Percentiles rank a stretch among this genome's conserved stretches.
Conservation (phyloP, 2,329 filamentous ascomycete species). For the Aspergillus jensenii region DNA sequence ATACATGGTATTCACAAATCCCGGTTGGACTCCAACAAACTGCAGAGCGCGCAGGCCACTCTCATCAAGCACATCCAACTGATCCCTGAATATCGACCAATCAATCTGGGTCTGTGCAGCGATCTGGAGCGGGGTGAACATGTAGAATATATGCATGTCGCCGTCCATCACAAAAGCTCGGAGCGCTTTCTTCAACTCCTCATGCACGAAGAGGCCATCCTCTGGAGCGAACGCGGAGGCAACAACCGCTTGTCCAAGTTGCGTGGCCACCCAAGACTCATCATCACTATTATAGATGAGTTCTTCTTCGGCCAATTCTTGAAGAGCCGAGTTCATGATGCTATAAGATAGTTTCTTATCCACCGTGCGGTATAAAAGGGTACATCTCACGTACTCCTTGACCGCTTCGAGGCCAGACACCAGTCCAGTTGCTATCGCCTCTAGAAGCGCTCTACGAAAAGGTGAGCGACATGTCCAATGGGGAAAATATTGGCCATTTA, state of each 20-base stretch:
- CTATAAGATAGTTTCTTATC: constrained; percentile 50
- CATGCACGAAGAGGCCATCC: constrained; percentile 71
- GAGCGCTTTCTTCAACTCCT: constrained; percentile 66
- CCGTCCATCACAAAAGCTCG: constrained; percentile 76
- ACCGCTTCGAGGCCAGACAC: constrained; percentile 66
- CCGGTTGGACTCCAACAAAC: constrained; percentile 68
- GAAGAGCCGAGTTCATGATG: constrained; percentile 60
- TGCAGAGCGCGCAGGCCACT: constrained; percentile 68
- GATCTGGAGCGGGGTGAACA: constrained; percentile 69
- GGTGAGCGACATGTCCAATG: constrained; percentile 7
- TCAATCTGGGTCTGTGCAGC: constrained; percentile 55
- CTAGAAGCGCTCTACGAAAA: constrained; percentile 62
- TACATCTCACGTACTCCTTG: constrained; percentile 67
- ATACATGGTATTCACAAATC: constrained; percentile 66
- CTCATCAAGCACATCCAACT: constrained; percentile 69
- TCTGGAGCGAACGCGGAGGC: constrained; percentile 71
- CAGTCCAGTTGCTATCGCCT: constrained; percentile 67
- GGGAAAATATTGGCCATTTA: constrained; percentile 26
- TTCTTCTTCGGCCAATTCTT: constrained; percentile 55
- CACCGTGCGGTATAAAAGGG: constrained; percentile 62
- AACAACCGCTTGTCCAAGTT: constrained; percentile 69
- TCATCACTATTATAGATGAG: constrained; percentile 55
- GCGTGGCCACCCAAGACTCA: constrained; percentile 60
- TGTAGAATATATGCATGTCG: constrained; percentile 77
- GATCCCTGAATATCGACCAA: constrained; percentile 71